A percentile compares a stretch with the other conserved stretches of the same genome.
Conservation (phyloP, 192 early-diverging fungal genomes). For the Backusella mclennaniae region DNA sequence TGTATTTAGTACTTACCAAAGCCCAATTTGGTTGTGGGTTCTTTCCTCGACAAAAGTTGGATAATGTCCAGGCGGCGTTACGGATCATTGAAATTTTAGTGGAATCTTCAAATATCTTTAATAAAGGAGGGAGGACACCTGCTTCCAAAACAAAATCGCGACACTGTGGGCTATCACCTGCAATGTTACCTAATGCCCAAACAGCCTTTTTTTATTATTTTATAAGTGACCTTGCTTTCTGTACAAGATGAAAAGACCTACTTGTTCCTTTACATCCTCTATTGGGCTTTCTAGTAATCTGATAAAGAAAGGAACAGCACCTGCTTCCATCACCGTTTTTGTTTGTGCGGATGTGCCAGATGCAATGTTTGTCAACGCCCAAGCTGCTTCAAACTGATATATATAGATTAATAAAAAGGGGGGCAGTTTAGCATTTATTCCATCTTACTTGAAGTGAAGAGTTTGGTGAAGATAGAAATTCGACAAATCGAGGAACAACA, state of each 20-base stretch:
- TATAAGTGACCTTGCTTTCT: neutral
- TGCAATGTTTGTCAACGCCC: constrained; percentile 49
- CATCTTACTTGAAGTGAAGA: constrained; percentile 75
- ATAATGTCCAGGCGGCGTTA: constrained; percentile 77
- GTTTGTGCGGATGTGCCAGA: constrained; percentile 40
- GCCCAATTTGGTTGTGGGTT: constrained; percentile 70
- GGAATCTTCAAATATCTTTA: constrained; percentile 78
- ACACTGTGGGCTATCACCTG: constrained; percentile 38
- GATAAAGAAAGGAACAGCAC: constrained; percentile 42
- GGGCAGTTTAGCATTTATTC: no score
- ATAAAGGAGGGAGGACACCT: constrained; percentile 82
- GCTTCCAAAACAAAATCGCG: constrained; percentile 43
- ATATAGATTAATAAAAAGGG: neutral
- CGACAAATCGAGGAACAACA: constrained; percentile 93
- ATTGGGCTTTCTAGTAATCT: constrained; percentile 26
- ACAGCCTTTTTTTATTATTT: constrained; percentile 18
- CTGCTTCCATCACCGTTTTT: constrained; percentile 38
- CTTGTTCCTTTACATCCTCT: constrained; percentile 31
- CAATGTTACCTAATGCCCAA: constrained; percentile 54
- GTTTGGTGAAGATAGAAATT: constrained; percentile 85
- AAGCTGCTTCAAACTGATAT: constrained; percentile 46
- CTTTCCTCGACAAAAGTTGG: constrained; percentile 73
- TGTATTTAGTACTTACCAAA: constrained; percentile 30
- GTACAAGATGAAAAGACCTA: neutral
- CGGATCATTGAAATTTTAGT: constrained; percentile 62